Conservation (phyloP, 2,329 filamentous ascomycete genomes). For the Stachybotrys elegans region DNA sequence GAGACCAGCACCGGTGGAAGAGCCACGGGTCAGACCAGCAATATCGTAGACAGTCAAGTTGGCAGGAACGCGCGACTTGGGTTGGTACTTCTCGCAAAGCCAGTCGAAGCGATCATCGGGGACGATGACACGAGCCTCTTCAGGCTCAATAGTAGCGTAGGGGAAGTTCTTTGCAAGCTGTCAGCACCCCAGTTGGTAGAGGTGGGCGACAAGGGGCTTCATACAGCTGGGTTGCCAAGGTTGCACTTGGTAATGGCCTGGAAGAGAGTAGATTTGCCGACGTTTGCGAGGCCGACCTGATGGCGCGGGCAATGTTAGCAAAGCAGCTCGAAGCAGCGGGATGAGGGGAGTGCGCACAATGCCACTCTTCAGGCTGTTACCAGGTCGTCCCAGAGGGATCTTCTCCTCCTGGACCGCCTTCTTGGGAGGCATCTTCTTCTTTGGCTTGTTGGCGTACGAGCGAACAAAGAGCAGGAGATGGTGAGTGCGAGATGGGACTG, state of each 20-base stretch:
- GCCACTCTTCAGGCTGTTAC: constrained; percentile 98
- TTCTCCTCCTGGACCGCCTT: constrained; percentile 90
- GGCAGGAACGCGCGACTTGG: constrained; percentile 94
- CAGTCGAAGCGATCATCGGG: constrained; percentile 95
- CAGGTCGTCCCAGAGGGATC: constrained; percentile 89
- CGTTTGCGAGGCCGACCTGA: constrained; percentile 97
- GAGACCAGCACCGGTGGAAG: constrained; percentile 94
- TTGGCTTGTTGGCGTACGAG: constrained; percentile 57
- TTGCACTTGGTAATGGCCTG: constrained; percentile 98
- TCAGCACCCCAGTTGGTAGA: constrained; percentile 34
- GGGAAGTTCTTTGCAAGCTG: constrained; percentile 80
- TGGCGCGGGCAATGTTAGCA: constrained; percentile 23
- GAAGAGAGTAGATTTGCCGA: constrained; percentile 98
- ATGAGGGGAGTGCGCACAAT: constrained; percentile 61
- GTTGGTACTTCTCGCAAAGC: constrained; percentile 94
- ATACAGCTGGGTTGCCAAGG: constrained; percentile 92
- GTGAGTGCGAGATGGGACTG: constrained; percentile 23
- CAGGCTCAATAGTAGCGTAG: constrained; percentile 97
- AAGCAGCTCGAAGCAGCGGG: constrained; percentile 4
- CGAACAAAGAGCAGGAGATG: constrained; percentile 42
- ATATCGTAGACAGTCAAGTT: constrained; percentile 99
- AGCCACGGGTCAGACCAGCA: constrained; percentile 90
- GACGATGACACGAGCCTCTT: constrained; percentile 95
- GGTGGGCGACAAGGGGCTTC: constrained; percentile 33
- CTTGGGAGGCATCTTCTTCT: constrained; percentile 88